Base-by-base conservation (phyloP, 345 rosid genomes). In the Triadica sebifera region DNA sequence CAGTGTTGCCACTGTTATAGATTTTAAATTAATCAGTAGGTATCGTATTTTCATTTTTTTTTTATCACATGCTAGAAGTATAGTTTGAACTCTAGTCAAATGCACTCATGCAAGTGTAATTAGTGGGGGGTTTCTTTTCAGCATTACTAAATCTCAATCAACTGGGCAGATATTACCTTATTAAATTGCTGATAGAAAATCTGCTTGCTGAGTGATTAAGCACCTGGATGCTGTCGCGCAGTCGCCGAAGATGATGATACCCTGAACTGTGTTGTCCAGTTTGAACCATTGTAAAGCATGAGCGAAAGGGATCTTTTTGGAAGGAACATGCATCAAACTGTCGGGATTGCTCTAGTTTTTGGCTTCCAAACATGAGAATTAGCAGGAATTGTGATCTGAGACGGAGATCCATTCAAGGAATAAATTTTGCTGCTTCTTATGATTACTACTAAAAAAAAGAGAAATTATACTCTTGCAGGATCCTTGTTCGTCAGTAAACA, bases 81-180 rank as follows among this genome's bases (percentile, higher is more conserved):
- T 43, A 43, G 25, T 43, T 43, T 41, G 51, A 65, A n/a, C 17
- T 22, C 3, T 3, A n/a, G 1, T 1, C 15, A 1, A 5, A 0
- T 64, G 6, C 4, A 64, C 4, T 64, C 52, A 7, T 1, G 5
- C 39, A 4, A 34, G 45, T 2, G 3, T 2, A 66, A 66, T 66
- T 22, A 45, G 8, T 34, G 8, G 0, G 0, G 34, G 34, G 34
- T 29, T 29, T 29, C 34, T 11, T 6, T 66, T 16, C 19, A 22
- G 57, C 53, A 15, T 67, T 49, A 8, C 57, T 67, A 34, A 67
- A 12, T 67, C 71, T 67, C 24, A 67, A 66, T 39, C 58, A 67
- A 67, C 71, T 67, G 43, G 57, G 57, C 71, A 67, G 71, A 57
- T 25, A 7, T 22, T 22, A 8, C 12, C 19, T 51, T 24, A 5